phyloP scores from a whole-genome alignment of 306 rosid species.

The Medicago truncatula region MtrunA17r5.0-ANR NC_053042.1:34644501-34645000 shows the following conservation, averaged over 20 bases:
- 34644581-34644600: constrained; percentile 84
- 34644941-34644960: background rate
- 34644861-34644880: constrained; percentile 12
- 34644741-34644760: background rate
- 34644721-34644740: background rate
- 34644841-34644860: constrained; percentile 14
- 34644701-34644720: constrained; percentile 11
- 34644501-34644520: constrained; percentile 45
- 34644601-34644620: constrained; percentile 72
- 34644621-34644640: constrained; percentile 87
- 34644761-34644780: constrained; percentile 31
- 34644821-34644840: background rate
- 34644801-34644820: background rate
- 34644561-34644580: too few relatives aligned
- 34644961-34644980: background rate
- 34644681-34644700: constrained; percentile 80
- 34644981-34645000: background rate
- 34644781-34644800: constrained; percentile 45
- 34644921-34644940: background rate
- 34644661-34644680: constrained; percentile 88
- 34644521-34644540: constrained; percentile 53
- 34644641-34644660: constrained; percentile 72
- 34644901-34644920: constrained; percentile 18
- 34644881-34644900: too few relatives aligned
- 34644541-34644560: constrained; percentile 59